Evolutionary conservation across 129 eudicot species (phyloP).

Genomic region (Gnaphalium uliginosum): DNA sequence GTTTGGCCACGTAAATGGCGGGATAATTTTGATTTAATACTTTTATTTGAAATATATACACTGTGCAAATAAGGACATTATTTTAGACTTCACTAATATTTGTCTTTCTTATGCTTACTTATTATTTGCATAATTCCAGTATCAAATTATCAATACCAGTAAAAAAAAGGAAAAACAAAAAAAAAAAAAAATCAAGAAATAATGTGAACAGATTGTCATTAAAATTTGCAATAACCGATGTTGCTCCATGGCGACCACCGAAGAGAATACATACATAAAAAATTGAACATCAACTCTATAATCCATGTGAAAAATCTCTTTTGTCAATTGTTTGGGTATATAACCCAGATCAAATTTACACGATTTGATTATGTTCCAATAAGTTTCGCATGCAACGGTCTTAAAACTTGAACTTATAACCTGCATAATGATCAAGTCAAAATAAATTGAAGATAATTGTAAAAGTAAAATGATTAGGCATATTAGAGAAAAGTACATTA

Average conservation of each 20-base stretch:
- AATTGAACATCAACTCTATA: slow-evolving; percentile 30
- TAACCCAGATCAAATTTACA: slow-evolving; percentile 1
- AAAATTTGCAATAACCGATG: slow-evolving; percentile 6
- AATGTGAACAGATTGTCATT: neutral
- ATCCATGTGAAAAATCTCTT: slow-evolving; percentile 8
- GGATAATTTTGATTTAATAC: neutral
- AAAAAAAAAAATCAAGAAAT: neutral
- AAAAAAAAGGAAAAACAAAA: no score
- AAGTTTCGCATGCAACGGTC: slow-evolving; percentile 5
- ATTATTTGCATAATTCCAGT: no score
- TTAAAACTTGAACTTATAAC: slow-evolving; percentile 26
- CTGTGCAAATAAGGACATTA: no score
- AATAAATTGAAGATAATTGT: slow-evolving; percentile 1
- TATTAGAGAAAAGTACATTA: slow-evolving; percentile 21
- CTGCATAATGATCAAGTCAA: slow-evolving; percentile 25
- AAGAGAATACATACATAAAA: slow-evolving; percentile 18
- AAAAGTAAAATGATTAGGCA: neutral
- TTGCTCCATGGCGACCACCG: neutral
- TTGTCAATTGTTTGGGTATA: neutral
- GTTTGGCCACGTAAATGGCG: neutral
- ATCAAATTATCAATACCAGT: neutral
- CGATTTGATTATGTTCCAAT: neutral
- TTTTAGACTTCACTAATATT: no score
- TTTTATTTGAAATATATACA: no score
- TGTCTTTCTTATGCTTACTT: no score